Conservation (phyloP, 495 filamentous ascomycete species). For the Bathelium albidoporum region DNA sequence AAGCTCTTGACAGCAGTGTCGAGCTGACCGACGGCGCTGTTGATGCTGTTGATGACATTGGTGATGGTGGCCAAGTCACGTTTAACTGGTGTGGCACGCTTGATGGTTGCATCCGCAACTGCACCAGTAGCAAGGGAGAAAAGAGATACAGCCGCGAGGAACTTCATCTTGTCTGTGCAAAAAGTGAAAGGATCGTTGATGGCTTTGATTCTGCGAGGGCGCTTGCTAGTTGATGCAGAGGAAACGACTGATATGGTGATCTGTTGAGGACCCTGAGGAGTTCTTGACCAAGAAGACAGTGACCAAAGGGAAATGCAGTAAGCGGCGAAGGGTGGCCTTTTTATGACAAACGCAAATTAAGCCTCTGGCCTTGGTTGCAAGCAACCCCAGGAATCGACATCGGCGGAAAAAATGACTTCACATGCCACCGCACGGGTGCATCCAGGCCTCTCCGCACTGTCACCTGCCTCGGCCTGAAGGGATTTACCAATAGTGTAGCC, state of each 20-base stretch:
- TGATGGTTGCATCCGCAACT: conserved; percentile 5
- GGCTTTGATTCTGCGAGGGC: background rate
- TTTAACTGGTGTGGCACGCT: background rate
- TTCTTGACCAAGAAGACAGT: background rate
- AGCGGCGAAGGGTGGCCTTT: background rate
- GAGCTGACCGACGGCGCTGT: background rate
- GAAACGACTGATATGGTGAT: conserved; percentile 2
- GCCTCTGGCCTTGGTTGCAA: background rate
- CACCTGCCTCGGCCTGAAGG: conserved; percentile 4
- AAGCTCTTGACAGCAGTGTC: background rate
- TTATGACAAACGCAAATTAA: conserved; percentile 5
- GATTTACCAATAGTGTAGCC: background rate
- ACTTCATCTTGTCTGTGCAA: background rate
- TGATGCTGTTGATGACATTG: conserved; percentile 1
- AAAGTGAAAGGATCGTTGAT: background rate
- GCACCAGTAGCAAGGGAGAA: conserved; percentile 2
- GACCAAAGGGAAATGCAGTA: background rate
- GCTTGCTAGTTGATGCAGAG: background rate
- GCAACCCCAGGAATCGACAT: background rate
- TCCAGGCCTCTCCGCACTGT: conserved; percentile 2
- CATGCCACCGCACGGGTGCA: conserved; percentile 1
- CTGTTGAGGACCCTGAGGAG: background rate
- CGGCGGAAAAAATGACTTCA: background rate
- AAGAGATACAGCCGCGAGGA: background rate
- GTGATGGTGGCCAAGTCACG: conserved; percentile 3